These are phyloP conservation scores for Populus hybrid DNA, from an alignment of 441 rosid species.

Conservation along the genomic window DNA sequence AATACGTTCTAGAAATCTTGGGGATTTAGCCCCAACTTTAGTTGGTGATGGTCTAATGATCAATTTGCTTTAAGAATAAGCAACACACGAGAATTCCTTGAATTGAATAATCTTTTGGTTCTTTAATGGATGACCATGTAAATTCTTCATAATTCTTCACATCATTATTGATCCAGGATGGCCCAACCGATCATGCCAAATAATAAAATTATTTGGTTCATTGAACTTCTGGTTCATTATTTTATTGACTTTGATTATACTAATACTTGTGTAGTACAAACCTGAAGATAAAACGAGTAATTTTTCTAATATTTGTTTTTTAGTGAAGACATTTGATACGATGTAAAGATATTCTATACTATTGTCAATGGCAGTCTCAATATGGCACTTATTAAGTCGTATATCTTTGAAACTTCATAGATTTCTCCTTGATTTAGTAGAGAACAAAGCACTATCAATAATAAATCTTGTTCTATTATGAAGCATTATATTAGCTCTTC, in stretches of 20 bases:
- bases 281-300: neutral
- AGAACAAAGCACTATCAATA: neutral
- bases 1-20: neutral
- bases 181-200: neutral
- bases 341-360: slow-evolving; percentile 7
- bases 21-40: neutral
- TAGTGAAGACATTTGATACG: neutral
- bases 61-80: neutral
- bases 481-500: neutral
- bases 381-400: neutral
- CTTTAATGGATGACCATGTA: neutral
- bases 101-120: neutral
- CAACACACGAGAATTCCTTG: neutral
- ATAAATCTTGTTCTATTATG: neutral
- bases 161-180: neutral
- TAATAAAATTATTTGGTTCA: neutral
- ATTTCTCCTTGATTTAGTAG: neutral
- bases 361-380: neutral
- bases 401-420: slow-evolving; percentile 15
- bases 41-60: neutral
- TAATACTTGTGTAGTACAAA: neutral
- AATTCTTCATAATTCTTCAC: neutral
- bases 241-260: neutral
- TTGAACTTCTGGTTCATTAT: neutral
- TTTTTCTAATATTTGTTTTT: neutral